Base-by-base conservation (phyloP, 1,139 yeast species). In the Arxiozyma slooffiae region DNA sequence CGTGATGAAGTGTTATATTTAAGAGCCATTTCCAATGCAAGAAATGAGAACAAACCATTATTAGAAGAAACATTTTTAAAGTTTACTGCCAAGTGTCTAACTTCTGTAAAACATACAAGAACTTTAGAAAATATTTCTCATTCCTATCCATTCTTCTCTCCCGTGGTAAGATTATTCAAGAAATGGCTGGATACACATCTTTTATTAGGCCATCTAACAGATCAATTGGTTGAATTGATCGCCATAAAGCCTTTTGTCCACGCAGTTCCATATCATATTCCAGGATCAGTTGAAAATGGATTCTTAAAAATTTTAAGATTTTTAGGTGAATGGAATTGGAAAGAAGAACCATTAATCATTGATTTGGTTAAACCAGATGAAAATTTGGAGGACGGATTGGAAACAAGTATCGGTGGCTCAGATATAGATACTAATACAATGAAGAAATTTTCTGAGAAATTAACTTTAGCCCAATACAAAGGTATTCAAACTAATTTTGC, bases 271-370 rank as follows among this genome's bases (percentile, higher is more conserved):
- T 89, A 78, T 67, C 75, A 80, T 1, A 76, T 80, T 2, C 97
- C 98, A 3, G 79, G 84, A 47, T 82, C 94, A 45, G 81, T 84
- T 8, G 82, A 80, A 56, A 77, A 83, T 53, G 98, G 96, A 16
- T 88, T 92, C 62, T 72, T 86, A 54, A 82, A 94, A 53, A 77
- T 83, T 21, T 67, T 94, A 44, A 75, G 78, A 48, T 86, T 84
- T 61, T 68, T 92, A 44, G 77, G 95, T 17, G 70, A 71, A 42
- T 94, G 98, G 98, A 90, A 92, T 66, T 92, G 98, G 98, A 82
- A 80, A 60, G 95, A 85, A 56, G 89, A 83, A 47, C 85, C 96
- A 1, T 70, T 92, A 55, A 77, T 90, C 51, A 71, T 92, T 57
- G 96, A 90, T 62, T 71, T 87, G 57, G 81, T 80, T 52, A 74